phyloP scores from a whole-genome alignment of 257 asterid genomes.

The Solanum lycopersicoides region DNA sequence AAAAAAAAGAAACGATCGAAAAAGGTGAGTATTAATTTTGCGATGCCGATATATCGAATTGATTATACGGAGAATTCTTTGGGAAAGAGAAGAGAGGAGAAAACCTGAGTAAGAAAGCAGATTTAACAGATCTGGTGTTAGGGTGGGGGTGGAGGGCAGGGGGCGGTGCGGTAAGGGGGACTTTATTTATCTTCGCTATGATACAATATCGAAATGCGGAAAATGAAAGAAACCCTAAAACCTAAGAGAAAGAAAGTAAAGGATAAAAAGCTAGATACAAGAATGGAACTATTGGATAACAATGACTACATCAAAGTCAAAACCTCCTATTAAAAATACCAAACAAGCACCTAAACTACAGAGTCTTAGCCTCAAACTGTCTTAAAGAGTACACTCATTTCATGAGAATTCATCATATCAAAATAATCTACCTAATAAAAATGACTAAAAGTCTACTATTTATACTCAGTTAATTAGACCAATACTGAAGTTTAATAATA shows the following conservation, averaged over 20 bases:
- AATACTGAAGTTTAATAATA: too few relatives aligned
- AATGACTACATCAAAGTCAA: too few relatives aligned
- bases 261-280: background rate
- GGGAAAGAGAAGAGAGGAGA: background rate
- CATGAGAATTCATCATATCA: background rate
- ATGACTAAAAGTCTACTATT: too few relatives aligned
- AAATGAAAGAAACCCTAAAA: background rate
- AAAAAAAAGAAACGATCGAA: background rate
- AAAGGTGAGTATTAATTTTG: background rate
- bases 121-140: too few relatives aligned
- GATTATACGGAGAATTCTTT: background rate
- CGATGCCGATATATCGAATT: background rate
- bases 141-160: too few relatives aligned
- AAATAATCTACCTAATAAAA: background rate
- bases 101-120: background rate
- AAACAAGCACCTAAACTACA: too few relatives aligned
- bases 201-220: too few relatives aligned
- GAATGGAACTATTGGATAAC: background rate
- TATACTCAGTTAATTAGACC: background rate
- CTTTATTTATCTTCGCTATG: too few relatives aligned
- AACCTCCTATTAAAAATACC: too few relatives aligned
- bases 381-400: background rate
- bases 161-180: too few relatives aligned
- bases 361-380: background rate
- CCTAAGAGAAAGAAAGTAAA: background rate